A percentile compares a stretch with the other conserved stretches of the same genome.
Evolutionary conservation across 305 asterid genomes (phyloP).

Genomic region (Solanum aculeatissimum): DNA sequence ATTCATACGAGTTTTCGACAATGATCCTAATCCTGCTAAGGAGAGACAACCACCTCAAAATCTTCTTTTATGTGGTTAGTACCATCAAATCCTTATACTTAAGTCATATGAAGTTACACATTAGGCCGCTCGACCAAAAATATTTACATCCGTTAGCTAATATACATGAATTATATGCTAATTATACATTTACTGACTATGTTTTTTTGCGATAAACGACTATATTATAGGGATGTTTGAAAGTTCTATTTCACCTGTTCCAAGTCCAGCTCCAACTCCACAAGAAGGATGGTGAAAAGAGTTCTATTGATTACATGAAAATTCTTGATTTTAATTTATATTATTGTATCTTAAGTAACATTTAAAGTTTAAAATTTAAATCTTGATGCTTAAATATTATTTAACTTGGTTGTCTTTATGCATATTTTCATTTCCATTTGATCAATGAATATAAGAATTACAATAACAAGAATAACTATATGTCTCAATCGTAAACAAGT

Average conservation of each 20-base stretch:
- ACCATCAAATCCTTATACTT: not conserved
- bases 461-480: not conserved
- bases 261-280: constrained; percentile 29
- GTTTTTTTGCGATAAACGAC: not conserved
- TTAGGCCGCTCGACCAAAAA: not conserved
- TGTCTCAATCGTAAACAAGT: not conserved
- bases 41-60: constrained; percentile 50
- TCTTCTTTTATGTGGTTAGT: constrained; percentile 46
- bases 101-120: not conserved
- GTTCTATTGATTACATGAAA: not conserved
- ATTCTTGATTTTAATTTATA: not conserved
- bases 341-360: not conserved
- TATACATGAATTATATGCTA: not conserved
- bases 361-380: not conserved
- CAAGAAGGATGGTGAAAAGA: constrained; percentile 14
- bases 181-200: not conserved
- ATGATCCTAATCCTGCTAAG: constrained; percentile 56
- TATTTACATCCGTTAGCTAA: not conserved
- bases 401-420: not conserved
- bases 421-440: not conserved
- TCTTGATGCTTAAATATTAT: not conserved
- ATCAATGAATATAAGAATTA: not conserved
- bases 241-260: constrained; percentile 14
- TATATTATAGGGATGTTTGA: constrained; percentile 11
- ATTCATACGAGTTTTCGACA: constrained; percentile 48